These are phyloP conservation scores for Akanthomyces muscarius DNA, from an alignment of 2,329 filamentous ascomycete species.

Conservation along the genomic window DNA sequence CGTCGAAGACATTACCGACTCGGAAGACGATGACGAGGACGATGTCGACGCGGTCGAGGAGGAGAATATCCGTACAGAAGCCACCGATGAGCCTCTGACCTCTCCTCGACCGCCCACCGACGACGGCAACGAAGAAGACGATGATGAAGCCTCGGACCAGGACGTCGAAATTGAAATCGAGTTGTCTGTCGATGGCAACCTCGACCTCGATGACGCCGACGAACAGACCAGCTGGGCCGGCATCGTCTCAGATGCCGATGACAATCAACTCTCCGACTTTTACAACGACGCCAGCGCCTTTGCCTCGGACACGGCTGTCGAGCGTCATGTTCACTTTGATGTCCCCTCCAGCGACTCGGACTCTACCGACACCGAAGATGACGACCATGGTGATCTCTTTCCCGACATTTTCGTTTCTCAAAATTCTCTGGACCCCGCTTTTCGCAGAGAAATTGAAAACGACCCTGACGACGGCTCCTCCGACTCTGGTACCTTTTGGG, in stretches of 20 bases:
- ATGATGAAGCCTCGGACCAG: conserved; percentile 30
- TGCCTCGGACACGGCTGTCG: conserved; percentile 36
- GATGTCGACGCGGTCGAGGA: conserved; percentile 76
- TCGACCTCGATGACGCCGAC: conserved; percentile 37
- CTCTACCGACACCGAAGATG: conserved; percentile 59
- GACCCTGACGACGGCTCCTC: conserved; percentile 57
- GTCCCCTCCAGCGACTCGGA: conserved; percentile 64
- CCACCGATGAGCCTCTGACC: conserved; percentile 35
- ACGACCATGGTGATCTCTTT: conserved; percentile 62
- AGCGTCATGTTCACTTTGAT: conserved; percentile 72
- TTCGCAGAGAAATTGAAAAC: conserved; percentile 70
- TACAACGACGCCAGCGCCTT: conserved; percentile 39
- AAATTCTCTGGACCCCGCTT: conserved; percentile 65
- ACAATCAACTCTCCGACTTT: conserved; percentile 41
- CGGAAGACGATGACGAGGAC: conserved; percentile 72
- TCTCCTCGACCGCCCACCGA: conserved; percentile 49
- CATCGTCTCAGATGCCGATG: conserved; percentile 46
- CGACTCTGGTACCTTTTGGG: conserved; percentile 60
- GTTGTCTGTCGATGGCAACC: conserved; percentile 29
- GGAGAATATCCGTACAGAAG: conserved; percentile 60
- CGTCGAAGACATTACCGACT: conserved; percentile 76
- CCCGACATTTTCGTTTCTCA: conserved; percentile 77
- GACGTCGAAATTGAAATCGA: conserved; percentile 3
- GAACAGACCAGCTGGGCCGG: conserved; percentile 54
- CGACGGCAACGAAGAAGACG: conserved; percentile 35